Percentiles rank a stretch among this genome's conserved stretches.
Conservation (phyloP, 352 stramenopile species). For the Phytophthora aleatoria region DNA sequence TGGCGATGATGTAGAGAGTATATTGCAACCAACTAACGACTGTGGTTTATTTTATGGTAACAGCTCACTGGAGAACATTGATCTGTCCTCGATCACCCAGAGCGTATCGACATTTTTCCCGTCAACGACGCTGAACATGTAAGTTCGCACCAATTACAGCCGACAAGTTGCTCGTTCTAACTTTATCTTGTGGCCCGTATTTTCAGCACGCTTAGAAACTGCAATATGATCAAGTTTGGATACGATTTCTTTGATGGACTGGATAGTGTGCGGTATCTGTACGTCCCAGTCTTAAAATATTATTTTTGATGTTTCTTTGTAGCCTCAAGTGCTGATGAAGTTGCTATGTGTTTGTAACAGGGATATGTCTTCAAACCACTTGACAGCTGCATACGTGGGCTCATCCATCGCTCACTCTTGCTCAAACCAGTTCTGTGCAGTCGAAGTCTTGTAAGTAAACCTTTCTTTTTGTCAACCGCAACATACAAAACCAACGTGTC, state of each 20-base stretch:
- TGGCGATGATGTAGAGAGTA: neutral
- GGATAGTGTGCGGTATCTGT: constrained; percentile 38
- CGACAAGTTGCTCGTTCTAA: too few species aligned
- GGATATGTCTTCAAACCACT: constrained; percentile 45
- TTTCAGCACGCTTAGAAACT: constrained; percentile 49
- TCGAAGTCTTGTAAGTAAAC: constrained; percentile 36
- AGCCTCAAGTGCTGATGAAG: neutral
- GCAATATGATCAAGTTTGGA: constrained; percentile 40
- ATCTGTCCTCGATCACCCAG: constrained; percentile 38
- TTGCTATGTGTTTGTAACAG: constrained; percentile 15
- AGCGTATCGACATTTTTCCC: constrained; percentile 31
- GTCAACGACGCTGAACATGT: constrained; percentile 35
- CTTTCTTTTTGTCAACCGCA: neutral
- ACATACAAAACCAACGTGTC: neutral
- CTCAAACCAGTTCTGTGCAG: constrained; percentile 28
- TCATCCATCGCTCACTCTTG: constrained; percentile 24
- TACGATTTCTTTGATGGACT: constrained; percentile 42
- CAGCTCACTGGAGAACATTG: constrained; percentile 41
- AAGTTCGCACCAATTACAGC: neutral
- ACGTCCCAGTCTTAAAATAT: constrained; percentile 19
- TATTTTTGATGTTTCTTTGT: neutral
- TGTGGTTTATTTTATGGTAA: neutral
- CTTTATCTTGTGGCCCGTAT: neutral
- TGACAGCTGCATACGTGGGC: constrained; percentile 42
- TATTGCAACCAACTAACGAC: neutral